Evolutionary conservation across 441 rosid genomes (phyloP).

Genomic region (Sinapis alba): DNA sequence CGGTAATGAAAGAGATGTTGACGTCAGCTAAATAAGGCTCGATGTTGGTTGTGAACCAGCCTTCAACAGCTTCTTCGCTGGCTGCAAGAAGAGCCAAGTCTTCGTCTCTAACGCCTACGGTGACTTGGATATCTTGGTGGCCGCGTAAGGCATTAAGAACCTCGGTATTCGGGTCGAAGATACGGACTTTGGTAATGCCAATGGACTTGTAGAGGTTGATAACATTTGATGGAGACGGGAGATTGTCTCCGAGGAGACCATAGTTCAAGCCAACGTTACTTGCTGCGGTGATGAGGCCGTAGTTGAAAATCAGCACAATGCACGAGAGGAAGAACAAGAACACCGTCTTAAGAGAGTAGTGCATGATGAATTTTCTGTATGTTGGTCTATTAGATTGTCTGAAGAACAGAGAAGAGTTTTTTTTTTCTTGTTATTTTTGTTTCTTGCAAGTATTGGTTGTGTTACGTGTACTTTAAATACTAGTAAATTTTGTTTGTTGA

Average conservation of each 20-base stretch:
- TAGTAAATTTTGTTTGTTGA: too few species aligned
- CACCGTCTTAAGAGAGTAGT: not conserved
- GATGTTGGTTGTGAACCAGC: conserved; percentile 40
- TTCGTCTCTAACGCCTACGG: conserved; percentile 30
- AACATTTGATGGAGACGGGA: conserved; percentile 35
- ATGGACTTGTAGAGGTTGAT: conserved; percentile 24
- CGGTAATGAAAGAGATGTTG: conserved; percentile 11
- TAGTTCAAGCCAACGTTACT: conserved; percentile 28
- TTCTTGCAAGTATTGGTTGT: not conserved
- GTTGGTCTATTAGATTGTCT: not conserved
- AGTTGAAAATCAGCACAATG: not conserved
- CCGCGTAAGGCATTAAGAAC: conserved; percentile 37
- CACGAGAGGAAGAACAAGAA: conserved; percentile 12
- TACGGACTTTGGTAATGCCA: conserved; percentile 17
- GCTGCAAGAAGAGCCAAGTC: conserved; percentile 29
- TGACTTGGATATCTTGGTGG: conserved; percentile 7
- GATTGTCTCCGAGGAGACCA: conserved; percentile 43
- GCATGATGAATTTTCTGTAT: conserved; percentile 18
- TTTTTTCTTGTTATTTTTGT: not conserved
- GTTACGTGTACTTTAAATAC: not conserved
- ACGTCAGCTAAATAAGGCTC: conserved; percentile 33
- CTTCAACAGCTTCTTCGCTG: conserved; percentile 17
- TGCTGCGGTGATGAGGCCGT: conserved; percentile 8
- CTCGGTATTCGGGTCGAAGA: conserved; percentile 33
- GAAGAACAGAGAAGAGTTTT: not conserved